These are phyloP conservation scores for Tulasnella calospora DNA, from an alignment of 768 basidiomycete species.

Conservation along the genomic window DNA sequence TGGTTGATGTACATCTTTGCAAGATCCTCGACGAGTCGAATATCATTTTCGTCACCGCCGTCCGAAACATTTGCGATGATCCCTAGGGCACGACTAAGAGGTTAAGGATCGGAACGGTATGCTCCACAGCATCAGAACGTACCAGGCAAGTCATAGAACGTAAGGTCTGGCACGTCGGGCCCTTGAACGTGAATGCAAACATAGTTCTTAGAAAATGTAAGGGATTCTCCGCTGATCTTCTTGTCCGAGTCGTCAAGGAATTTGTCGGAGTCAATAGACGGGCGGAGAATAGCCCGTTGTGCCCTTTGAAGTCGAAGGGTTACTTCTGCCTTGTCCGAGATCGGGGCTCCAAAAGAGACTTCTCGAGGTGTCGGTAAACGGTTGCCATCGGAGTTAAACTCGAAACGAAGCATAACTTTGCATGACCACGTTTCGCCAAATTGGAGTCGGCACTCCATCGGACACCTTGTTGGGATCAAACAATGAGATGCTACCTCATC, in stretches of 20 bases:
- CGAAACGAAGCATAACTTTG: slow-evolving; percentile 35
- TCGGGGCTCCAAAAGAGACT: slow-evolving; percentile 23
- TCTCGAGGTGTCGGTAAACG: slow-evolving; percentile 24
- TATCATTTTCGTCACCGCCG: slow-evolving; percentile 19
- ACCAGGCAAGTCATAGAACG: slow-evolving; percentile 35
- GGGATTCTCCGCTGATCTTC: background rate
- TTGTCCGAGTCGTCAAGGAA: slow-evolving; percentile 20
- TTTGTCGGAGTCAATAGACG: background rate
- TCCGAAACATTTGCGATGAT: slow-evolving; percentile 25
- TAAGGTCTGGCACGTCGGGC: slow-evolving; percentile 39
- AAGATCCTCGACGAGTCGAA: slow-evolving; percentile 15
- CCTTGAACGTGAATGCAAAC: no score
- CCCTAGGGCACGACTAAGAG: no score
- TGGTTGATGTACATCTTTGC: slow-evolving; percentile 14
- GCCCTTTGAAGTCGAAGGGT: slow-evolving; percentile 28
- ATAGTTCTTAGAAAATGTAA: slow-evolving; percentile 47
- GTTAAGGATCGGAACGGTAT: no score
- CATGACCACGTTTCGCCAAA: no score
- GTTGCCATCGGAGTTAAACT: slow-evolving; percentile 30
- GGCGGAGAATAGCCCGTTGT: slow-evolving; percentile 30
- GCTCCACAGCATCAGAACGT: background rate
- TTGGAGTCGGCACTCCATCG: slow-evolving; percentile 40
- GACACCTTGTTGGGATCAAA: slow-evolving; percentile 33
- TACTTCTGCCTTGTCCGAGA: slow-evolving; percentile 24
- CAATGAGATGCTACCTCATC: no score